These are phyloP conservation scores for Kurtzmaniella natalensis DNA, from an alignment of 1,139 yeast genomes.

Conservation along the genomic window DNA sequence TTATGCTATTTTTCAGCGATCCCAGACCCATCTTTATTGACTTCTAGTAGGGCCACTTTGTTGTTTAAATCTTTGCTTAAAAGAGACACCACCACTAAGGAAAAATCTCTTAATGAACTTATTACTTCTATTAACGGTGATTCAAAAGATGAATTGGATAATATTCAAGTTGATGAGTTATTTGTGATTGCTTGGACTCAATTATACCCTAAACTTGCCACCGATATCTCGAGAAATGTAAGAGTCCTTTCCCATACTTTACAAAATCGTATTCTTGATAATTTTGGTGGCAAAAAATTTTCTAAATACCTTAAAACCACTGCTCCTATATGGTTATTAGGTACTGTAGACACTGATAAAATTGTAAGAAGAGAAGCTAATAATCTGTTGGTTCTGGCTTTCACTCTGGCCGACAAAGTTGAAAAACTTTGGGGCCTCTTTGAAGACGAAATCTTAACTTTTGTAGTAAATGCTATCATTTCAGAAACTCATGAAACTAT, in stretches of 20 bases:
- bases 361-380: constrained; percentile 51
- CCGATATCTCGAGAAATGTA: constrained; percentile 65
- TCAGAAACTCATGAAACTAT: constrained; percentile 59
- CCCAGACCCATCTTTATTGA: constrained; percentile 64
- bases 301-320: constrained; percentile 66
- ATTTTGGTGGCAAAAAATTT: constrained; percentile 58
- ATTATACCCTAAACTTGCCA: constrained; percentile 70
- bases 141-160: constrained; percentile 6
- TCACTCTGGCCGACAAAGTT: constrained; percentile 56
- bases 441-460: constrained; percentile 50
- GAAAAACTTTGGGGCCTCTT: constrained; percentile 60
- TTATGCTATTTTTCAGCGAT: constrained; percentile 73
- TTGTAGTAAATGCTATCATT: constrained; percentile 47
- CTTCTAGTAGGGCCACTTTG: constrained; percentile 55
- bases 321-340: constrained; percentile 70
- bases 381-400: constrained; percentile 46
- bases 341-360: constrained; percentile 65
- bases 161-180: constrained; percentile 38
- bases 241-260: constrained; percentile 59
- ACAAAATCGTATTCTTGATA: constrained; percentile 44
- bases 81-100: constrained; percentile 79
- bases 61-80: constrained; percentile 72
- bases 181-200: constrained; percentile 72
- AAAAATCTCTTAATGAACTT: constrained; percentile 68
- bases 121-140: constrained; percentile 20